Conservation (phyloP, 495 filamentous ascomycete genomes). For the Neurospora sp. region DNA sequence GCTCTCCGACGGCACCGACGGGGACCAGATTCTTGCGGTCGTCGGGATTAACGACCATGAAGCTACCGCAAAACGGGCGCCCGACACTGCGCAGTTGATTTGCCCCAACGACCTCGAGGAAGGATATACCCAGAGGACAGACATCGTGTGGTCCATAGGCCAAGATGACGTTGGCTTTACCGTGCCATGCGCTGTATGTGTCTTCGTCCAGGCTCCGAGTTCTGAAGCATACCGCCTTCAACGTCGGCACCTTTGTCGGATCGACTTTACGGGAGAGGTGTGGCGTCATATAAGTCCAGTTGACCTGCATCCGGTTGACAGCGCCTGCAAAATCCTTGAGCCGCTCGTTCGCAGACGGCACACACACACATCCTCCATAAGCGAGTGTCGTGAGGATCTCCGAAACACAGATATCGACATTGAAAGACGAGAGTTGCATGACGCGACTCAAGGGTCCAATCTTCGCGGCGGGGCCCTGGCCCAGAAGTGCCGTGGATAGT, state of each 20-base stretch:
- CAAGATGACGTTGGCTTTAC: conserved; percentile 32
- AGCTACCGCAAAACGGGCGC: conserved; percentile 32
- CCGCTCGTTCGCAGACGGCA: conserved; percentile 34
- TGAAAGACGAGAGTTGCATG: conserved; percentile 60
- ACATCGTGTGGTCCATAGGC: conserved; percentile 37
- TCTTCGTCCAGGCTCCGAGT: conserved; percentile 34
- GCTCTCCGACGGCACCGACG: conserved; percentile 37
- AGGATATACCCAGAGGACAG: conserved; percentile 36
- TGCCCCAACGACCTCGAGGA: conserved; percentile 28
- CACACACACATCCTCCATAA: conserved; percentile 39
- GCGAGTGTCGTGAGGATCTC: conserved; percentile 60
- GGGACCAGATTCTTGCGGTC: conserved; percentile 37
- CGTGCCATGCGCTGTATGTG: conserved; percentile 31
- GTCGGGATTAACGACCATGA: conserved; percentile 39
- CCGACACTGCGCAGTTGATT: conserved; percentile 31
- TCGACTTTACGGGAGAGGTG: conserved; percentile 34
- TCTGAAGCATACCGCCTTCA: conserved; percentile 37
- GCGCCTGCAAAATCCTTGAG: conserved; percentile 27
- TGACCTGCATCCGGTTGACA: conserved; percentile 36
- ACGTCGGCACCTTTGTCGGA: conserved; percentile 23
- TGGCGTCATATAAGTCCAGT: conserved; percentile 40
- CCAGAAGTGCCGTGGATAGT: conserved; percentile 30
- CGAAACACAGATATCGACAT: conserved; percentile 56
- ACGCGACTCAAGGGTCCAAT: conserved; percentile 43
- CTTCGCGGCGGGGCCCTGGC: conserved; percentile 39